Evolutionary conservation across 345 rosid species (phyloP), one percentile per base, ranked within the genome.

Genomic region (Eucalyptus caleyi): DNA sequence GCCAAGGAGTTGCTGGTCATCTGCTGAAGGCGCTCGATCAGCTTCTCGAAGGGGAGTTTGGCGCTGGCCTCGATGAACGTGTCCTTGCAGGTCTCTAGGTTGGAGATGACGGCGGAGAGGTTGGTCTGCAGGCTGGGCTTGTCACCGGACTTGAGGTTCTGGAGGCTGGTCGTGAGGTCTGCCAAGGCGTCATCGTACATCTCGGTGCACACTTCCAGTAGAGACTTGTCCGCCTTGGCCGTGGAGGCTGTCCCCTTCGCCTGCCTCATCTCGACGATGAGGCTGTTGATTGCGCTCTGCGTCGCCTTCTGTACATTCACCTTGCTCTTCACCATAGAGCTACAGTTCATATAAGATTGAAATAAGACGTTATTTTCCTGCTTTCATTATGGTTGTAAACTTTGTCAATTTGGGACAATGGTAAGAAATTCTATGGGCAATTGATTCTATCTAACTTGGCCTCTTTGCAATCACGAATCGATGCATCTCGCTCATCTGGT

Each of bases 81-180:
- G 14, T 94, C 93, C 37, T 86, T 87, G 86, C 95, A 94, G 18
- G 93, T 65, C n/a, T 65, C 91, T 7, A 87, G 89, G n/a, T 93
- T 86, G 11, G 93, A 87, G 42, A 93, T 47, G 21, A 89, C 90
- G 7, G 93, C 92, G 27, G 92, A 92, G 50, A 94, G 92, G 88
- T 91, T 90, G 82, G 54, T 88, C 77, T 86, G 89, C 53, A 94
- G 92, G 85, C 91, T 88, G 72, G 54, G 59, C 45, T 60, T 82
- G 88, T 94, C 95, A 21, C 89, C 59, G 7, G 60, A 88, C 88
- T 91, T 89, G n/a, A 92, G 89, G 90, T 87, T 88, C n/a, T 54
- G 24, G 77, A 91, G 91, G 6, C 94, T 81, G 14, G 69, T 90
- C 2, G 54, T 44, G 80, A 93, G 89, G 88, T 91, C 88, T 9